These are phyloP conservation scores for Zostera marina DNA, from an alignment of 116 monocot species.

Conservation along the genomic window DNA sequence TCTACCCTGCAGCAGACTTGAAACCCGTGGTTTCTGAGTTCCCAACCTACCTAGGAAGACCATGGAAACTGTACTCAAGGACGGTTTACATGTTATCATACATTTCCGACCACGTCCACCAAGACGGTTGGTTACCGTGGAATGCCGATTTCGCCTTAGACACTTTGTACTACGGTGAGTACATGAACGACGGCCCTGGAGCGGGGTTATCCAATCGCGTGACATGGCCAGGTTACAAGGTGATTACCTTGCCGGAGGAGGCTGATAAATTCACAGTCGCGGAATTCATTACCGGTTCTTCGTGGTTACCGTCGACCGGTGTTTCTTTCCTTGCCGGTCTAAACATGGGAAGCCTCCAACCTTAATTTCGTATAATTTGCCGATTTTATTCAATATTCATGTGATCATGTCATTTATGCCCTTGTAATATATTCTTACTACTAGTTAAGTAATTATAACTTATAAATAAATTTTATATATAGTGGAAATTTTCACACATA, in stretches of 20 bases:
- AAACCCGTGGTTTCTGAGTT: neutral
- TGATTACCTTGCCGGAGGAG: slow-evolving; percentile 53
- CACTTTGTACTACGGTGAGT: slow-evolving; percentile 89
- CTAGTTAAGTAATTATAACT: too few species aligned
- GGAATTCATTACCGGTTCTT: slow-evolving; percentile 46
- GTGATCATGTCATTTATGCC: too few species aligned
- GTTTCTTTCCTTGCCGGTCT: slow-evolving; percentile 60
- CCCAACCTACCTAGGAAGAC: slow-evolving; percentile 46
- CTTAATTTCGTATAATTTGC: neutral
- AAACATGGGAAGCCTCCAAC: neutral
- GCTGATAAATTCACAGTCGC: slow-evolving; percentile 70
- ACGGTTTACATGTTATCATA: slow-evolving; percentile 65
- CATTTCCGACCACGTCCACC: slow-evolving; percentile 52
- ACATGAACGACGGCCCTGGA: slow-evolving; percentile 82
- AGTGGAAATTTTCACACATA: too few species aligned
- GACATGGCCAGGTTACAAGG: slow-evolving; percentile 60
- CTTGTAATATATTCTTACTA: too few species aligned
- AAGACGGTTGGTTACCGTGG: slow-evolving; percentile 72
- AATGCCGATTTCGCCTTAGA: slow-evolving; percentile 44
- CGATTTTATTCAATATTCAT: too few species aligned
- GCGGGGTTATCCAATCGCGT: slow-evolving; percentile 49
- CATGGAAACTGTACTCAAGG: slow-evolving; percentile 62
- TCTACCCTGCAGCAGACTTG: slow-evolving; percentile 17
- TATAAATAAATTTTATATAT: too few species aligned
- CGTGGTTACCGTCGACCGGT: slow-evolving; percentile 73